Base-by-base conservation (phyloP, 2,329 filamentous ascomycete species). In the Talaromyces sp. region DNA sequence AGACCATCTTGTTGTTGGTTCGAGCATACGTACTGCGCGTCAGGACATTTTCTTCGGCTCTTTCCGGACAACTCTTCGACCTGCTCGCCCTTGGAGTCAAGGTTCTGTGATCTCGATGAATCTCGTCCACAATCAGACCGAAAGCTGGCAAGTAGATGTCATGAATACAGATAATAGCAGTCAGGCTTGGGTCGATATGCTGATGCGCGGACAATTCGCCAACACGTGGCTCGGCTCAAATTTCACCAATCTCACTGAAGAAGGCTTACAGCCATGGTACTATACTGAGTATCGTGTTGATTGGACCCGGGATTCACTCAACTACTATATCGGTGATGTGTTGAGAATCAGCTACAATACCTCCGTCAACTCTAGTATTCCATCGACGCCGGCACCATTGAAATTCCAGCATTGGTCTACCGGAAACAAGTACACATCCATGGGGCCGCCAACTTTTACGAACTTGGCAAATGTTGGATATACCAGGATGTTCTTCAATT, bases 401-500 rank as follows among this genome's bases (percentile, higher is more conserved):
- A 73, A 75, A 58, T 75, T 81, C 67, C 78, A 80, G 66, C 80
- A 82, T 67, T 82, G 80, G 80, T 81, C 79, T 0, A 76, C 73
- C 8, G 80, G 80, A 9, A 79, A 82, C 64, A 65, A 68, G 12
- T 76, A 75, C 64, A 77, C 72, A 1, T 81, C 79, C 72, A 70
- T 77, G 66, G 80, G 80, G 4, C 81, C 81, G 14, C 80, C 80
- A 1, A 54, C 44, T 16, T 72, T 71, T 21, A 69, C 67, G n/a
- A 75, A 78, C 2, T 67, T 71, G 21, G 80, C 80, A 5, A 77
- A 77, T 25, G 67, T 82, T 35, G 77, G 72, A 7, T 82, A 79
- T 77, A 73, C 78, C 9, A 75, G 80, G n/a, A 70, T 79, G 31
- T 82, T 82, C 67, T 82, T 82, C 74, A 82, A 82, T 65, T 79